Base-by-base conservation (phyloP, 139 green algal genomes). In the Picochlorum sp. region DNA sequence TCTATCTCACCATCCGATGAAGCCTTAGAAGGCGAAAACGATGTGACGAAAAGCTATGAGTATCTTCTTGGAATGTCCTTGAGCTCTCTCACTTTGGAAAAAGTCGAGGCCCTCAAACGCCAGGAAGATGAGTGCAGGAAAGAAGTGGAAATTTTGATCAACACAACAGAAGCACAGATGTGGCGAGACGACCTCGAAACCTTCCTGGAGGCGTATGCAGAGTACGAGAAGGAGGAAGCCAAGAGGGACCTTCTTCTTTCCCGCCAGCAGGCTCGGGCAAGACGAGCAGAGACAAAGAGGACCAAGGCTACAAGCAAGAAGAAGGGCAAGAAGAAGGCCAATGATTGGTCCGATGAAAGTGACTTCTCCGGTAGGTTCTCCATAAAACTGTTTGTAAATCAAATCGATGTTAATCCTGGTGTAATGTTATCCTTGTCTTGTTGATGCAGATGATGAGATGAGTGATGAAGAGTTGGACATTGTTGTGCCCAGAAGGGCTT, bases 21-120 rank as follows among this genome's bases (percentile, higher is more conserved):
- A 9, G 55, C 29, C 8, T 60, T 62, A 5, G 73, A 75, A 18
- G 62, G 63, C 10, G 73, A 62, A 8, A 80, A 85, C 13, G 76
- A 58, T n/a, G 74, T 62, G 14, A 68, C 67, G 12, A 63, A 39
- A 24, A 78, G 43, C 54, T 98, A 95, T 68, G 87, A 98, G 56
- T 98, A 98, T 81, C 81, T 98, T 61, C 84, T 98, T 39, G 82
- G 68, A 56, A 97, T 98, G 92, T 75, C 86, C 8, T 81, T 98
- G 31, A 86, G 74, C 59, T 96, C 77, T 70, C 72, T 98, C n/a
- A 98, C 92, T 3, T 40, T 76, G 24, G 92, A 98, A 79, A 93
- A 90, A 76, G 89, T 97, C 47, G 18, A 69, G 45, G 44, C 55
- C 51, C 61, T 75, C 25, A 44, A 63, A 56, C 28, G 30, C 2